These are phyloP conservation scores for Lobosporangium transversale DNA, from an alignment of 192 early-diverging fungal species.

Conservation along the genomic window DNA sequence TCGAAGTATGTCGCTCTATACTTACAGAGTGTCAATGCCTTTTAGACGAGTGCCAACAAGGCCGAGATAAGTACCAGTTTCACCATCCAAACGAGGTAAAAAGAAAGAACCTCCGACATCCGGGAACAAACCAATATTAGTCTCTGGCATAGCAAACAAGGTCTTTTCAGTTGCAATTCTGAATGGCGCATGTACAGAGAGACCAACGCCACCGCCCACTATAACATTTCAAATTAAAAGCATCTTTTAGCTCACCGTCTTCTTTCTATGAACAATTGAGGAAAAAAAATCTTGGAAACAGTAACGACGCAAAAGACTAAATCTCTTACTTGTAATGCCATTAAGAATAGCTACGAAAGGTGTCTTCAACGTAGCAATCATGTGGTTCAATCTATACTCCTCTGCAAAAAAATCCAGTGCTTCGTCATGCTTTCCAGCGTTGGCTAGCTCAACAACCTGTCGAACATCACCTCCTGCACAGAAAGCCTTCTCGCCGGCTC, in stretches of 20 bases:
- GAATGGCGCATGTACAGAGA: constrained; percentile 96
- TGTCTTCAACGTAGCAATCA: constrained; percentile 87
- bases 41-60: constrained; percentile 84
- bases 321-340: constrained; percentile 79
- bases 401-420: constrained; percentile 88
- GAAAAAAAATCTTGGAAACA: constrained; percentile 6
- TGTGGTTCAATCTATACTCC: constrained; percentile 94
- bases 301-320: too few relatives aligned
- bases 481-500: constrained; percentile 79
- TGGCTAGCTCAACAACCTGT: constrained; percentile 60
- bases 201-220: constrained; percentile 98
- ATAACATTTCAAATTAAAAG: constrained; percentile 9
- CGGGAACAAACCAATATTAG: constrained; percentile 95
- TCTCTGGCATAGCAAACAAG: constrained; percentile 98
- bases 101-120: constrained; percentile 98
- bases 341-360: constrained; percentile 91
- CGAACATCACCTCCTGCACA: constrained; percentile 91
- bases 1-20: too few relatives aligned
- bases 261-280: too few relatives aligned
- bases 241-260: too few relatives aligned
- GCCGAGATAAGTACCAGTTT: constrained; percentile 91
- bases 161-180: constrained; percentile 96
- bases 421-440: constrained; percentile 32
- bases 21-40: constrained; percentile 87
- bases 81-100: constrained; percentile 93